These are phyloP conservation scores for Avena eriantha DNA, from an alignment of 176 grass and related monocot species.

Conservation along the genomic window DNA sequence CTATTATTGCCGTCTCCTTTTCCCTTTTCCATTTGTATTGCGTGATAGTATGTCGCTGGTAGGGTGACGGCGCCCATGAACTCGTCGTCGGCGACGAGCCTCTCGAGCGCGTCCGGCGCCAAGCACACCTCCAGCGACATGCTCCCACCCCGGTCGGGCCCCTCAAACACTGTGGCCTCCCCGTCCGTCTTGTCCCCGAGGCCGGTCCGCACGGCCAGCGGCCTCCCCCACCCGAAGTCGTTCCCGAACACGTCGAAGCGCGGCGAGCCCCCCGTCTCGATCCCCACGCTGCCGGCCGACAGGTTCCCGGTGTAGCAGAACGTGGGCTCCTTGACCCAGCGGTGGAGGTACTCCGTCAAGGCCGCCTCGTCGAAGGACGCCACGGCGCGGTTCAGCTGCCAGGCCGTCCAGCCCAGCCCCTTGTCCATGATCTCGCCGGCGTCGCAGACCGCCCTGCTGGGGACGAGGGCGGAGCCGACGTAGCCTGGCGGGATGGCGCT, in stretches of 20 bases:
- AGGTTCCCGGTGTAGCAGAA: neutral
- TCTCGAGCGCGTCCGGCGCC: neutral
- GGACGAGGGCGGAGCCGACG: slow-evolving; percentile 39
- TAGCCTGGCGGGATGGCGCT: slow-evolving; percentile 30
- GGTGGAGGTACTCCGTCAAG: neutral
- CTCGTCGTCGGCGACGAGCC: neutral
- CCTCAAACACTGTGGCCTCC: neutral
- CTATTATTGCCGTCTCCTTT: too few relatives aligned
- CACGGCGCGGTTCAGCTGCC: slow-evolving; percentile 35
- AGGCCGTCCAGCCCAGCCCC: slow-evolving; percentile 27
- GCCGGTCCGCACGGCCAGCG: neutral
- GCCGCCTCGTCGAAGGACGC: slow-evolving; percentile 14
- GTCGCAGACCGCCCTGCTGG: neutral
- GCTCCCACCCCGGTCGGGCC: neutral
- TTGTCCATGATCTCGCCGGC: neutral
- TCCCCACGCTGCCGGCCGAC: neutral
- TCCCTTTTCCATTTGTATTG: too few relatives aligned
- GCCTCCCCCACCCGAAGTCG: too few relatives aligned
- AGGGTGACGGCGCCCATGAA: neutral
- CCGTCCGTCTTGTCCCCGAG: neutral
- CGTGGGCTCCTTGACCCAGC: neutral
- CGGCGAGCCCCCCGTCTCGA: neutral
- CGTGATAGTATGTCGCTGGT: neutral
- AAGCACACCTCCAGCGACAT: neutral
- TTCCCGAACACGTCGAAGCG: neutral